Conservation (phyloP, 495 filamentous ascomycete genomes). For the Neurospora cerealis region DNA sequence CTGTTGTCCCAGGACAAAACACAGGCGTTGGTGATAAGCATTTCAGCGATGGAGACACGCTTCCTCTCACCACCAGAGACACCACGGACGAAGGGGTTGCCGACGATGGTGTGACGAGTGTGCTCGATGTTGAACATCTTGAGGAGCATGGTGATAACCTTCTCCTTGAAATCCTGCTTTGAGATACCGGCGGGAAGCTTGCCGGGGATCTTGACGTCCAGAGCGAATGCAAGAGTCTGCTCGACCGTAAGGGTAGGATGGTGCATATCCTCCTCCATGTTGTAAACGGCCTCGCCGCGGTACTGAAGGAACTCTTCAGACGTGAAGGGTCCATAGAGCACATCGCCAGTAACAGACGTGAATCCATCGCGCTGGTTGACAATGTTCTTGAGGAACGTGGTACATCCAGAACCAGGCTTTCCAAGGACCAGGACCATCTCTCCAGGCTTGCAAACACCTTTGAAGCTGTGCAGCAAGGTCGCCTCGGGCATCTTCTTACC, state of each 20-base stretch:
- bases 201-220: conserved; percentile 71
- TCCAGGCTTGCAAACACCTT: conserved; percentile 53
- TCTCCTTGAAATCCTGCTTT: conserved; percentile 59
- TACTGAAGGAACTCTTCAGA: conserved; percentile 50
- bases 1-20: conserved; percentile 77
- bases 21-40: conserved; percentile 62
- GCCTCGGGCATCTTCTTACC: conserved; percentile 55
- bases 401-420: conserved; percentile 77
- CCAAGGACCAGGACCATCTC: conserved; percentile 91
- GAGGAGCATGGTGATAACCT: conserved; percentile 58
- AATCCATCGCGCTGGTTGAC: conserved; percentile 75
- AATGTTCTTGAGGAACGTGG: conserved; percentile 78
- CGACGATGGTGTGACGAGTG: conserved; percentile 70
- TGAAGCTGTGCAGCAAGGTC: conserved; percentile 48
- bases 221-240: conserved; percentile 72
- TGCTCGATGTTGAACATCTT: conserved; percentile 87
- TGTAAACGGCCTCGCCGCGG: conserved; percentile 78
- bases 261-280: conserved; percentile 75
- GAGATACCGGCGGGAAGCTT: conserved; percentile 58
- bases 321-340: conserved; percentile 66
- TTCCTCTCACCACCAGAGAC: conserved; percentile 82
- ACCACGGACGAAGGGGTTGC: conserved; percentile 70
- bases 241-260: conserved; percentile 73
- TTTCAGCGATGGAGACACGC: conserved; percentile 62
- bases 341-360: conserved; percentile 64